Evolutionary conservation across 164 flowering plant species (phyloP), one percentile per base, ranked within the genome.

Genomic region (Santalum album): DNA sequence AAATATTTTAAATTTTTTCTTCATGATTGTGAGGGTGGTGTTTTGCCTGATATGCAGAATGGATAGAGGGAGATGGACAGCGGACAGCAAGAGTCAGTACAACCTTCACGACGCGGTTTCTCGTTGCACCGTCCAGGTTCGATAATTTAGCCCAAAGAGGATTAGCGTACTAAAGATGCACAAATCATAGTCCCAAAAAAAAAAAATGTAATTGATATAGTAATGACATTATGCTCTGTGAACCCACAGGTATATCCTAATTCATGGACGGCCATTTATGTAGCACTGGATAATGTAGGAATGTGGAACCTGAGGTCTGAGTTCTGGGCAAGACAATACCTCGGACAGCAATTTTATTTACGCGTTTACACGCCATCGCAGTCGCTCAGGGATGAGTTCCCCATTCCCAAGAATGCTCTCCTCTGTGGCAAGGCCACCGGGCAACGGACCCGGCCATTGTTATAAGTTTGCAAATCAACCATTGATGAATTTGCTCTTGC

Each of bases 221-320:
- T 4, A 4, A 43, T 43, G 47, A 19, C 12, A 4, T 54, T 32
- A 6, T 55, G 11, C 6, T 62, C 51, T 38, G 35, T 23, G 25
- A 20, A 15, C 62, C 6, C 7, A 55, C 78, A 87, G 96, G 96
- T 88, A 5, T 88, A 88, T 62, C 96, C 94, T 7, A 74, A 71
- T 11, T 81, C 96, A 63, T 88, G 96, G 96, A 77, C 90, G 10
- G 94, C 96, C 0, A 75, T 88, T 12, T 82, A 80, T 17, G 51
- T 88, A 2, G 69, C 90, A 16, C 75, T 86, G 0, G 96, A 88
- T 55, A 88, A 86, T 20, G 96, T 84, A 26, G 96, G 96, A 15
- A 86, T 86, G 94, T 88, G 96, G 96, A 83, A 88, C 71, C 38
- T 88, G 66, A 77, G 96, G 56, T 51, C 90, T 0, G 90, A 88